Percentiles rank a stretch among this genome's conserved stretches.
These are phyloP conservation scores for Russula abietina DNA, from an alignment of 768 basidiomycete genomes.

Conservation along the genomic window DNA sequence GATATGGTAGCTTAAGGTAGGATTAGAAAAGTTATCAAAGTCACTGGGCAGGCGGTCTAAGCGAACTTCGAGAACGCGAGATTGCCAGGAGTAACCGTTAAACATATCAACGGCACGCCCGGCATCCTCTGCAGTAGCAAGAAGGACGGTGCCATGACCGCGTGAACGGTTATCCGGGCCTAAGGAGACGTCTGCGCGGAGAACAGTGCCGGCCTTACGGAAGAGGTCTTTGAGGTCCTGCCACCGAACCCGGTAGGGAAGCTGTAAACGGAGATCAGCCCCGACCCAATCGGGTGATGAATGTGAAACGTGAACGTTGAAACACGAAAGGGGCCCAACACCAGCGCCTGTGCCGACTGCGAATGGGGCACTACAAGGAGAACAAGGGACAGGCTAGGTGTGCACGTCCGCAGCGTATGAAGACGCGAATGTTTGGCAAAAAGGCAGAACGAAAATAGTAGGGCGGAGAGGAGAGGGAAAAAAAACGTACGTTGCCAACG, in stretches of 20 bases:
- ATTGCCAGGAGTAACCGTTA: slow-evolving; percentile 97
- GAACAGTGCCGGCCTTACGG: slow-evolving; percentile 75
- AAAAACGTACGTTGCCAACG: slow-evolving; percentile 78
- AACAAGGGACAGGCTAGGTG: not conserved
- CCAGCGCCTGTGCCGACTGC: not conserved
- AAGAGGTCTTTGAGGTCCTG: slow-evolving; percentile 99
- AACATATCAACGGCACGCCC: slow-evolving; percentile 93
- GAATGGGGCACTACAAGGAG: not conserved
- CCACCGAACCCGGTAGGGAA: slow-evolving; percentile 97
- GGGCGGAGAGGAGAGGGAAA: not conserved
- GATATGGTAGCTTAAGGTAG: slow-evolving; percentile 11
- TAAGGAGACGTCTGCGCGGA: slow-evolving; percentile 47
- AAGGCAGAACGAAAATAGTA: not conserved
- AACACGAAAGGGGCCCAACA: not conserved
- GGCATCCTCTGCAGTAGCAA: slow-evolving; percentile 92
- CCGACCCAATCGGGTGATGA: not conserved
- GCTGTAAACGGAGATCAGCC: slow-evolving; percentile 38
- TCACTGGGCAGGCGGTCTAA: slow-evolving; percentile 64
- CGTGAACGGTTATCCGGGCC: slow-evolving; percentile 87
- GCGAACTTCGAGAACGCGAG: slow-evolving; percentile 83
- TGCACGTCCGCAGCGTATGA: not conserved
- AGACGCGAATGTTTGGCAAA: not conserved
- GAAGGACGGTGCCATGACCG: slow-evolving; percentile 91
- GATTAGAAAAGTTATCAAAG: slow-evolving; percentile 24
- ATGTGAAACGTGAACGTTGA: slow-evolving; percentile 12